Evolutionary conservation across 1,284 basidiomycete genomes (phyloP).

Genomic region (Ceraceosorus guamensis): DNA sequence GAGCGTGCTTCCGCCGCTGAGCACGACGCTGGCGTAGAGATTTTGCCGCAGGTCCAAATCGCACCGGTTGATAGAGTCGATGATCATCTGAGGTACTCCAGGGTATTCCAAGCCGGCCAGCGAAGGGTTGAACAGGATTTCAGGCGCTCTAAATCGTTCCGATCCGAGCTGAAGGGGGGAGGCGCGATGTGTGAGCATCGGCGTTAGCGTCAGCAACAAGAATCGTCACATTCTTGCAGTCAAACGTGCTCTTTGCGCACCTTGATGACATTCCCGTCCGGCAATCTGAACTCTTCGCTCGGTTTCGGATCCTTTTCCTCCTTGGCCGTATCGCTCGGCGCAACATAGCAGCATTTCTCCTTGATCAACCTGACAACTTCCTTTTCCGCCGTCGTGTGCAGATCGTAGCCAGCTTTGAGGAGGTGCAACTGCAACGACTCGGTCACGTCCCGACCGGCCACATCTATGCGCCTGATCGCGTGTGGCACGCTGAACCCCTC

Average conservation of each 20-base stretch:
- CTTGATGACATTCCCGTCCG: constrained; percentile 88
- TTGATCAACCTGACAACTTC: constrained; percentile 97
- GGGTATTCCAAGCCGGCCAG: constrained; percentile 91
- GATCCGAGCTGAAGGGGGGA: constrained; percentile 64
- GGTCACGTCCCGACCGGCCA: constrained; percentile 90
- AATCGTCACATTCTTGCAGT: too few relatives aligned
- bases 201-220: too few relatives aligned
- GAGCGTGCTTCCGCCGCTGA: constrained; percentile 87
- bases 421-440: constrained; percentile 89
- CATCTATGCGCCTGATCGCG: constrained; percentile 86
- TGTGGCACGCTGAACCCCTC: constrained; percentile 99
- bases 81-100: constrained; percentile 82
- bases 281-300: constrained; percentile 81
- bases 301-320: constrained; percentile 76
- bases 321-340: constrained; percentile 71
- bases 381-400: constrained; percentile 93
- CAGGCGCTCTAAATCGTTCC: constrained; percentile 93
- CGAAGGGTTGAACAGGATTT: constrained; percentile 97
- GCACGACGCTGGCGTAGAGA: constrained; percentile 90
- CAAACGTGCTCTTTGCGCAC: constrained; percentile 51
- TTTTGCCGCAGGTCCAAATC: constrained; percentile 81
- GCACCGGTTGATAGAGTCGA: constrained; percentile 53
- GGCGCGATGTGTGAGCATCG: neutral
- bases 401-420: constrained; percentile 85
- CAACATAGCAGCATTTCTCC: constrained; percentile 94